phyloP scores from a whole-genome alignment of 2,329 filamentous ascomycete genomes.

The Hymenoscyphus occultus region DNA sequence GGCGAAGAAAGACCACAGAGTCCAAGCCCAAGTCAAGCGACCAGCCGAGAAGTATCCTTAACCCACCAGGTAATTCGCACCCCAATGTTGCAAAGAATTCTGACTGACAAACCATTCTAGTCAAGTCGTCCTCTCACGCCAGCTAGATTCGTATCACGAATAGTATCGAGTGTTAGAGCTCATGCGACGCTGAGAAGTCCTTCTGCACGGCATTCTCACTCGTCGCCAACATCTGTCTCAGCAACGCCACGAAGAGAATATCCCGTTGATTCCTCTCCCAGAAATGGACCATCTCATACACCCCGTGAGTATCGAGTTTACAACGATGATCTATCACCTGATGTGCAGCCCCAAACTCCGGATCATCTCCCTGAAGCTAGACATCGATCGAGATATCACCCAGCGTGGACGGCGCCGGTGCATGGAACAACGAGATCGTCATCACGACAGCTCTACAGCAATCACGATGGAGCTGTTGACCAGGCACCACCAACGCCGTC shows the following conservation, averaged over 20 bases:
- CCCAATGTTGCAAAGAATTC: not conserved
- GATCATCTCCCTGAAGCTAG: slow-evolving; percentile 48
- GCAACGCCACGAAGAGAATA: slow-evolving; percentile 17
- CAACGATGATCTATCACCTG: slow-evolving; percentile 45
- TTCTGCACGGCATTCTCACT: slow-evolving; percentile 12
- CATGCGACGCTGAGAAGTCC: slow-evolving; percentile 22
- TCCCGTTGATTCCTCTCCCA: not conserved
- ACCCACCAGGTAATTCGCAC: not conserved
- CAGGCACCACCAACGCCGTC: slow-evolving; percentile 12
- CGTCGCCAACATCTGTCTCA: slow-evolving; percentile 21
- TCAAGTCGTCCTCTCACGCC: slow-evolving; percentile 12
- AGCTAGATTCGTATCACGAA: slow-evolving; percentile 14
- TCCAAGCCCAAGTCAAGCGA: not conserved
- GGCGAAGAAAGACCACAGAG: not conserved
- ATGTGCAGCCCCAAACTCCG: slow-evolving; percentile 50
- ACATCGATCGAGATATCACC: slow-evolving; percentile 44
- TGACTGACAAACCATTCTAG: slow-evolving; percentile 5
- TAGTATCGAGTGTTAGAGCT: slow-evolving; percentile 19
- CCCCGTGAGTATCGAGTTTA: slow-evolving; percentile 42
- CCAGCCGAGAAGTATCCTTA: not conserved
- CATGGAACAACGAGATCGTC: slow-evolving; percentile 16
- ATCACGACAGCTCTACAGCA: slow-evolving; percentile 8
- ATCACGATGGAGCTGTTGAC: slow-evolving; percentile 16
- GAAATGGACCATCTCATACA: slow-evolving; percentile 18
- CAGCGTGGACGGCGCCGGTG: slow-evolving; percentile 45